Evolutionary conservation across 2,329 filamentous ascomycete species (phyloP).

Genomic region (Hymenoscyphus scutula): DNA sequence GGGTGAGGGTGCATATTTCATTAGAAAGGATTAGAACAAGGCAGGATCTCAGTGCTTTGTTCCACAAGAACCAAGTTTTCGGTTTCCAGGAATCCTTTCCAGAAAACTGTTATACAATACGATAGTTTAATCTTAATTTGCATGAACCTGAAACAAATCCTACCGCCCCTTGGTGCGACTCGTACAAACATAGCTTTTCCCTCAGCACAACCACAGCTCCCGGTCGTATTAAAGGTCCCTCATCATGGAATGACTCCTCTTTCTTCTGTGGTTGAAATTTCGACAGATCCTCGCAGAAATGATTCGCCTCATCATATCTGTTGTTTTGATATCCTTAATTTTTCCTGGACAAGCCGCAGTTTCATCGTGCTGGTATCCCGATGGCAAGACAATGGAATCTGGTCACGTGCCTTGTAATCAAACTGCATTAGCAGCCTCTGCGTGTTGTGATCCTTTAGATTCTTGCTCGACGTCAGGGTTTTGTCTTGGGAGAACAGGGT

Average conservation of each 20-base stretch:
- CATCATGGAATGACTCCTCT: background rate
- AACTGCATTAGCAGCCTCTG: constrained; percentile 17
- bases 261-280: background rate
- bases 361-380: constrained; percentile 21
- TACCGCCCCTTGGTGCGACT: too few relatives aligned
- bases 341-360: constrained; percentile 5
- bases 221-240: too few relatives aligned
- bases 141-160: too few relatives aligned
- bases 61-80: too few relatives aligned
- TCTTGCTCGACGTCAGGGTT: constrained; percentile 21
- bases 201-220: too few relatives aligned
- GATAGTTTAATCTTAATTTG: too few relatives aligned
- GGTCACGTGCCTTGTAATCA: constrained; percentile 22
- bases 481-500: constrained; percentile 22
- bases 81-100: too few relatives aligned
- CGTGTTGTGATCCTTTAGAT: constrained; percentile 24
- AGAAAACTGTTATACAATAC: too few relatives aligned
- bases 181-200: too few relatives aligned
- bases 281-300: background rate
- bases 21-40: too few relatives aligned
- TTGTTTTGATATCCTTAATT: constrained; percentile 2
- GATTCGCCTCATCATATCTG: background rate
- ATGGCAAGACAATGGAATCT: constrained; percentile 16
- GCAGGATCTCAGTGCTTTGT: too few relatives aligned
- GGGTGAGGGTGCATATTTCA: too few relatives aligned